Evolutionary conservation across 306 rosid genomes (phyloP).

Genomic region (Quercus mongolica): DNA sequence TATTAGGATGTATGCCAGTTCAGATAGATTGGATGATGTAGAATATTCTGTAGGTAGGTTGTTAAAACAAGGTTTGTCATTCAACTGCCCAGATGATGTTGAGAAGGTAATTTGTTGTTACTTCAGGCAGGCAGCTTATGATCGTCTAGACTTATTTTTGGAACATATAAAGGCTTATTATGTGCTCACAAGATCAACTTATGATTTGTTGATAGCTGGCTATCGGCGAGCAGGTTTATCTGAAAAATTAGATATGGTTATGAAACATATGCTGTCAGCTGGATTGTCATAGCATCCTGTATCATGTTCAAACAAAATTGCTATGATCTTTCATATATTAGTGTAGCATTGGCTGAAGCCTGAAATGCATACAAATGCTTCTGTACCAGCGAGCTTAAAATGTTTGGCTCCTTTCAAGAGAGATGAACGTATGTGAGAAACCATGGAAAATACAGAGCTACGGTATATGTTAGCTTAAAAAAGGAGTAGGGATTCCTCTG

Average conservation of each 20-base stretch:
- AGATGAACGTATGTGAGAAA: background rate
- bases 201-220: constrained; percentile 44
- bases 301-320: background rate
- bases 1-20: constrained; percentile 36
- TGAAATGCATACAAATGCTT: background rate
- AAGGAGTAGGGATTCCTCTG: background rate
- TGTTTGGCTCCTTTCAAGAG: background rate
- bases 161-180: constrained; percentile 33
- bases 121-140: constrained; percentile 53
- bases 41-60: constrained; percentile 57
- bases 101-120: constrained; percentile 55
- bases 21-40: constrained; percentile 52
- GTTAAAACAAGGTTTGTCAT: constrained; percentile 52
- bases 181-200: constrained; percentile 40
- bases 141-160: constrained; percentile 54
- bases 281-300: constrained; percentile 29
- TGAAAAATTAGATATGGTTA: constrained; percentile 30
- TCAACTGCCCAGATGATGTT: constrained; percentile 37
- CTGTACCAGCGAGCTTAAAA: background rate
- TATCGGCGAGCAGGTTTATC: constrained; percentile 46
- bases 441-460: background rate
- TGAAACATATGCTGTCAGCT: constrained; percentile 32
- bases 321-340: background rate
- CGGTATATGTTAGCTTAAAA: background rate
- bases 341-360: background rate